Conservation (phyloP, 192 early-diverging fungal species). For the Rhizophagus prolifer region DNA sequence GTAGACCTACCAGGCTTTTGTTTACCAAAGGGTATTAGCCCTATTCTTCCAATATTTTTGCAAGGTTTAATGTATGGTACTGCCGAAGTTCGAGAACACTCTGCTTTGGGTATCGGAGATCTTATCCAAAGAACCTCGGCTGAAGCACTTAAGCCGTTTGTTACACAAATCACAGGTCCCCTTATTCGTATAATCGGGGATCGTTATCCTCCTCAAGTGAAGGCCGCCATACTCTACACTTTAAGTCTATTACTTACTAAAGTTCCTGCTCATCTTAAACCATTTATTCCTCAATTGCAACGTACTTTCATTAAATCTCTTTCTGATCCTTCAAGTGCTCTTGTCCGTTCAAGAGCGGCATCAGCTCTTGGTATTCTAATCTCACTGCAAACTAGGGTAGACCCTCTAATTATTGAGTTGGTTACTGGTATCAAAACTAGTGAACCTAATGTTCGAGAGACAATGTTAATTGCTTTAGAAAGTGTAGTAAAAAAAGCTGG, state of each 20-base stretch:
- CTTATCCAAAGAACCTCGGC: constrained; percentile 69
- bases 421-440: constrained; percentile 64
- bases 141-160: constrained; percentile 80
- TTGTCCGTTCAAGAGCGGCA: constrained; percentile 79
- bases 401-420: constrained; percentile 77
- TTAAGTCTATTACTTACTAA: constrained; percentile 76
- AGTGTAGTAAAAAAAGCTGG: constrained; percentile 67
- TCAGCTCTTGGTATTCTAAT: constrained; percentile 73
- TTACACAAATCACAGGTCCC: constrained; percentile 95
- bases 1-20: constrained; percentile 79
- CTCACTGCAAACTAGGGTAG: constrained; percentile 69
- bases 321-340: constrained; percentile 66
- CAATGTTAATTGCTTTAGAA: constrained; percentile 74
- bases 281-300: constrained; percentile 98
- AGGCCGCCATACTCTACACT: constrained; percentile 89
- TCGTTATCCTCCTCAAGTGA: constrained; percentile 86
- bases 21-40: constrained; percentile 89
- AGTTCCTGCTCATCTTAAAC: constrained; percentile 86
- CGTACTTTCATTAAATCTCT: constrained; percentile 93
- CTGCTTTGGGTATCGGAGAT: constrained; percentile 83
- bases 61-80: constrained; percentile 91
- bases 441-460: constrained; percentile 57
- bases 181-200: constrained; percentile 98
- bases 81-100: constrained; percentile 79
- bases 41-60: constrained; percentile 87